Base-by-base conservation (phyloP, 1,139 yeast genomes). In the Kodamaea ohmeri region DNA sequence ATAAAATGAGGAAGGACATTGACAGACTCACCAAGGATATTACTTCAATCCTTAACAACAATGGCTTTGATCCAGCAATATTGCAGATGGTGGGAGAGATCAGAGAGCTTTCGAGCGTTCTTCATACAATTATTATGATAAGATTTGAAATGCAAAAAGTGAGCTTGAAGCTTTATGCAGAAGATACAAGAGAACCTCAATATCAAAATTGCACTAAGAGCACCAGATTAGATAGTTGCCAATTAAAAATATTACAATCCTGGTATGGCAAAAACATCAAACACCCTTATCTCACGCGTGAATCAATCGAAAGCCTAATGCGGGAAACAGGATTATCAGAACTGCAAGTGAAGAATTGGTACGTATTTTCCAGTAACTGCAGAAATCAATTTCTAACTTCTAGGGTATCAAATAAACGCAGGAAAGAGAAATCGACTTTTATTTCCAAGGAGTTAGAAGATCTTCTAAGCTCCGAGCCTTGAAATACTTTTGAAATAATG, bases 371-470 rank as follows among this genome's bases (percentile, higher is more conserved):
- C 7, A 25, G 13, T n/a, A n/a, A 8, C 5, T 25, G 7, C 13
- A 25, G 13, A 8, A 14, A 11, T 11, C 15, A n/a, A 12, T 13
- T 25, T 25, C 30, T 33, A 33, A 33, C 36, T 6, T 16, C 14
- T 25, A 33, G 36, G 38, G 29, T 35, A 7, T 29, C 38, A 14
- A 35, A 35, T 17, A 29, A 29, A 28, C 28, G 38, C 11, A 28
- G 38, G 24, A 35, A 35, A 17, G 34, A 34, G 17, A 34, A 29
- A 14, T 12, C 15, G 9, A 15, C 27, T 5, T 4, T 22, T 12
- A 25, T 35, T n/a, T 22, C 34, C 13, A 24, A 29, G 14, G 38
- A 26, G 9, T 24, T 35, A 9, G 13, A 25, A 13, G 29, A 26
- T 13, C 18, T 26, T 11, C 18, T 26, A 5, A 20, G 22, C 9